Conservation (phyloP, 305 asterid species). For the Fraxinus dipetala region DNA sequence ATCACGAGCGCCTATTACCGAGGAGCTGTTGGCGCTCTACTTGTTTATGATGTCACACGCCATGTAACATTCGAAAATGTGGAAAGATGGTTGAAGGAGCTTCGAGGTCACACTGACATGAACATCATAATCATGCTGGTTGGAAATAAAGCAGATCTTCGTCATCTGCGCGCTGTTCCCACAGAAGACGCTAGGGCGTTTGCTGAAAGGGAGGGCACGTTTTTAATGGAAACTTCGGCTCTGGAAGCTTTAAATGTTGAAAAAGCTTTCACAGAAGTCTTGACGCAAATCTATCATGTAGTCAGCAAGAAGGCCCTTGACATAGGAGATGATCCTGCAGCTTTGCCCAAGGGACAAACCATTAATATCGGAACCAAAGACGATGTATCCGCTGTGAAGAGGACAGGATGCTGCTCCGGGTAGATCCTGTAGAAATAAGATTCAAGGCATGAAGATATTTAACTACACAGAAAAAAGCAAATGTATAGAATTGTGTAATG, state of each 20-base stretch:
- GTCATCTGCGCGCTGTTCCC: slow-evolving; percentile 51
- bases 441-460: not conserved
- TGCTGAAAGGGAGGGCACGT: slow-evolving; percentile 45
- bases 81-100: slow-evolving; percentile 62
- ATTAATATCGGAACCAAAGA: slow-evolving; percentile 47
- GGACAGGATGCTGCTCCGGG: slow-evolving; percentile 53
- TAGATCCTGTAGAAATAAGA: slow-evolving; percentile 14
- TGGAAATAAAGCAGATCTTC: slow-evolving; percentile 61
- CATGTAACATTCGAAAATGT: slow-evolving; percentile 54
- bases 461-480: not conserved
- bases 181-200: slow-evolving; percentile 37
- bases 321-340: slow-evolving; percentile 47
- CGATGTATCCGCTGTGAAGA: slow-evolving; percentile 52
- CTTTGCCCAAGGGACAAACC: slow-evolving; percentile 52
- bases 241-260: slow-evolving; percentile 53
- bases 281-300: slow-evolving; percentile 51
- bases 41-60: slow-evolving; percentile 59
- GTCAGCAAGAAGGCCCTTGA: slow-evolving; percentile 51
- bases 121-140: slow-evolving; percentile 58
- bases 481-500: not conserved
- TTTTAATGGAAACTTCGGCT: slow-evolving; percentile 63
- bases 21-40: slow-evolving; percentile 61
- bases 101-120: slow-evolving; percentile 53
- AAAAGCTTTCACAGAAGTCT: slow-evolving; percentile 49
- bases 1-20: slow-evolving; percentile 63